These are phyloP conservation scores for Candida cerambycidarum DNA, from an alignment of 805 yeast genomes.

Conservation along the genomic window DNA sequence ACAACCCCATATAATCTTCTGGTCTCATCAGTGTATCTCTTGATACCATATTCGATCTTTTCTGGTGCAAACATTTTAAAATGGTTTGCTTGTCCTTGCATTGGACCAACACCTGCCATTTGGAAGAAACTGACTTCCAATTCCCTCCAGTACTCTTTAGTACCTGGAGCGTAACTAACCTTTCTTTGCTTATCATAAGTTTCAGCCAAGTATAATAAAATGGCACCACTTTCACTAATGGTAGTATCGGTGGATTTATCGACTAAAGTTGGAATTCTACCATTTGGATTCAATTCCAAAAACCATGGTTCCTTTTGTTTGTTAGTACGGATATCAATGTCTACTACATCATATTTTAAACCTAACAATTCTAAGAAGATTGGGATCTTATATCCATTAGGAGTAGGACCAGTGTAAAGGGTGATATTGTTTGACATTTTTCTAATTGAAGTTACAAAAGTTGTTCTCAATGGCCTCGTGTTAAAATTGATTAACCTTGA, in stretches of 20 bases:
- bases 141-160: slow-evolving; percentile 50
- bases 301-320: slow-evolving; percentile 60
- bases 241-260: slow-evolving; percentile 44
- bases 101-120: slow-evolving; percentile 58
- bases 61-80: slow-evolving; percentile 48
- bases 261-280: slow-evolving; percentile 58
- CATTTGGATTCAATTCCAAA: slow-evolving; percentile 58
- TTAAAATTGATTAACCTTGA: too few relatives aligned
- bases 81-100: slow-evolving; percentile 60
- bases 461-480: too few relatives aligned
- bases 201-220: slow-evolving; percentile 57
- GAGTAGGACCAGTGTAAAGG: slow-evolving; percentile 29
- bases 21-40: slow-evolving; percentile 52
- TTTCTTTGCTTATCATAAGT: slow-evolving; percentile 57
- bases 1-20: slow-evolving; percentile 53
- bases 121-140: slow-evolving; percentile 57
- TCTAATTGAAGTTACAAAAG: background rate
- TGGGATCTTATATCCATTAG: slow-evolving; percentile 46
- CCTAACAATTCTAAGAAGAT: slow-evolving; percentile 42
- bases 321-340: slow-evolving; percentile 40
- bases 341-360: slow-evolving; percentile 40
- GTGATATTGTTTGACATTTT: slow-evolving; percentile 1
- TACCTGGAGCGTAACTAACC: slow-evolving; percentile 36
- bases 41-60: slow-evolving; percentile 53
- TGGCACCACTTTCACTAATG: slow-evolving; percentile 62